Evolutionary conservation across 2,329 filamentous ascomycete genomes (phyloP).

Genomic region (Epichloe sylvatica): DNA sequence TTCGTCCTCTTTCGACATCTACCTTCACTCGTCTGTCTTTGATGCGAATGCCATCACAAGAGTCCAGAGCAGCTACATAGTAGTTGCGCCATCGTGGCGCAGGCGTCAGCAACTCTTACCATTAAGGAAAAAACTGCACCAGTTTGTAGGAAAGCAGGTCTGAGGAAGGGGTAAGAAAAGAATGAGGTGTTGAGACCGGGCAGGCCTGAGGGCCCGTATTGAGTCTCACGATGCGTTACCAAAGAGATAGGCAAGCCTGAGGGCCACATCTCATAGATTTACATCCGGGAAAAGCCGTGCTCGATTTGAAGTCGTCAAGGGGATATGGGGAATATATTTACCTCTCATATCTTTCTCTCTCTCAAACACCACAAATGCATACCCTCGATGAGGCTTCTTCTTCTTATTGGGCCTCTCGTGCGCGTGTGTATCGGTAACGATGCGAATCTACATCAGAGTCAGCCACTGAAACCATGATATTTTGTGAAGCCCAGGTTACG

Average conservation of each 20-base stretch:
- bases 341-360: slow-evolving; percentile 98
- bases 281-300: slow-evolving; percentile 9
- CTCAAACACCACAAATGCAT: slow-evolving; percentile 94
- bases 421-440: slow-evolving; percentile 64
- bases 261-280: slow-evolving; percentile 24
- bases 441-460: slow-evolving; percentile 53
- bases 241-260: slow-evolving; percentile 27
- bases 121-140: slow-evolving; percentile 13
- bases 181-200: slow-evolving; percentile 28
- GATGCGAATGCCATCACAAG: slow-evolving; percentile 76
- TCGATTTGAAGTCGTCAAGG: slow-evolving; percentile 4
- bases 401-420: slow-evolving; percentile 59
- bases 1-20: slow-evolving; percentile 90
- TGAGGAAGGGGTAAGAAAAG: slow-evolving; percentile 3
- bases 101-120: slow-evolving; percentile 56
- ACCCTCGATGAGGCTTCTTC: slow-evolving; percentile 72
- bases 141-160: slow-evolving; percentile 1
- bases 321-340: slow-evolving; percentile 39
- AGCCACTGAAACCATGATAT: neutral
- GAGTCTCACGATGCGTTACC: slow-evolving; percentile 30
- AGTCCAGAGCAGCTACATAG: slow-evolving; percentile 73
- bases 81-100: slow-evolving; percentile 41
- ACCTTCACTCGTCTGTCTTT: slow-evolving; percentile 85
- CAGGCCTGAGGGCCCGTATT: slow-evolving; percentile 42
- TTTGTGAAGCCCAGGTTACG: slow-evolving; percentile 14